Conservation (phyloP, 257 asterid species). For the Solanum chilense region DNA sequence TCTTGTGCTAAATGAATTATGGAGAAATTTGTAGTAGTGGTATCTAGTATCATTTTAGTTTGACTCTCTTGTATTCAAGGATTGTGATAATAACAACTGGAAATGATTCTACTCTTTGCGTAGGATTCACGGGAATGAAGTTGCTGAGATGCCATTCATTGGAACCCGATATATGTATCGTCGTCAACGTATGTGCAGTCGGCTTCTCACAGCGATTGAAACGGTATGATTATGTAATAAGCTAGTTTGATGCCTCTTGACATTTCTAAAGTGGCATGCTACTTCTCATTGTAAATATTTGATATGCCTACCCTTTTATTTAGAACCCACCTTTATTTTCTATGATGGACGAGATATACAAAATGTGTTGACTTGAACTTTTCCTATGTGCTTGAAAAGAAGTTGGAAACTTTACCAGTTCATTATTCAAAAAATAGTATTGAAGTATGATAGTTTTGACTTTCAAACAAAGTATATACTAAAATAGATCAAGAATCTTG, state of each 20-base stretch:
- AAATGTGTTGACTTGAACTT: background rate
- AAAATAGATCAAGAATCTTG: background rate
- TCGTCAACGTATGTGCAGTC: constrained; percentile 89
- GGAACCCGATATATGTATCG: constrained; percentile 72
- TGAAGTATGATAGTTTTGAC: background rate
- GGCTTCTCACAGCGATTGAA: constrained; percentile 65
- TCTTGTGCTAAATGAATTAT: background rate
- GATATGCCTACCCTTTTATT: background rate
- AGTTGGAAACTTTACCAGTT: background rate
- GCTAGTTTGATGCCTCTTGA: constrained; percentile 26
- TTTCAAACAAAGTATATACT: background rate
- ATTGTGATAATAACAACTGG: background rate
- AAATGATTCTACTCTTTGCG: background rate
- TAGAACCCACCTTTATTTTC: background rate
- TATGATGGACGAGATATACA: background rate
- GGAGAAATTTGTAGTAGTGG: background rate
- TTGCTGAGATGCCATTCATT: constrained; percentile 98
- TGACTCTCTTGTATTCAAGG: background rate
- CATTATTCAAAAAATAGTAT: background rate
- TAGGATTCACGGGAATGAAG: constrained; percentile 74
- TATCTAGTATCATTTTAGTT: background rate
- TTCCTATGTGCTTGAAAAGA: background rate
- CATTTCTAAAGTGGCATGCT: background rate
- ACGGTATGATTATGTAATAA: constrained; percentile 43
- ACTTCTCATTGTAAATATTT: background rate